Percentiles rank a stretch among this genome's conserved stretches.
These are phyloP conservation scores for Pseudopyricularia cyperi DNA, from an alignment of 2,329 filamentous ascomycete genomes.

Conservation along the genomic window DNA sequence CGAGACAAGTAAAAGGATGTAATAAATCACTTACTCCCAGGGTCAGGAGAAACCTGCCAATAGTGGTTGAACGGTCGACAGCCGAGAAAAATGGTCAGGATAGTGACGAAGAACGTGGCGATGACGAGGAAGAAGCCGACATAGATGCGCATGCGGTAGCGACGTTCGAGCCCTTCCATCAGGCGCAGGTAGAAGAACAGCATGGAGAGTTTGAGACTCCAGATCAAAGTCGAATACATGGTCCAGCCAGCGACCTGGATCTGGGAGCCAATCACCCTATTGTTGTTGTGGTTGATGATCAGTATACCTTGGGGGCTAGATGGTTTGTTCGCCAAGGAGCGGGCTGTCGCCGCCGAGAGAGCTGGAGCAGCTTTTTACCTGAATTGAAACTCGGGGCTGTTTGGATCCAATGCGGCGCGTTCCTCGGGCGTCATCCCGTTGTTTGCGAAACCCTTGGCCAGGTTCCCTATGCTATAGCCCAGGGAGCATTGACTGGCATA, in stretches of 20 bases:
- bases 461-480: slow-evolving; percentile 32
- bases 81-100: slow-evolving; percentile 19
- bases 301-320: neutral
- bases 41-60: slow-evolving; percentile 28
- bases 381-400: slow-evolving; percentile 8
- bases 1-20: neutral
- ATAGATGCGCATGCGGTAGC: slow-evolving; percentile 15
- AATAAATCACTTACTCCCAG: slow-evolving; percentile 18
- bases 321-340: neutral
- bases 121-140: slow-evolving; percentile 20
- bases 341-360: no score
- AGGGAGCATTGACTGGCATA: slow-evolving; percentile 35
- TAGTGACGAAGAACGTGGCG: slow-evolving; percentile 17
- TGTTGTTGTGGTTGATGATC: slow-evolving; percentile 24
- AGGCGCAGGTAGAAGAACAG: slow-evolving; percentile 39
- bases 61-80: slow-evolving; percentile 21
- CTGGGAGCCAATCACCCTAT: slow-evolving; percentile 34
- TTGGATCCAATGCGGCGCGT: slow-evolving; percentile 24
- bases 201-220: slow-evolving; percentile 39
- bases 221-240: slow-evolving; percentile 36
- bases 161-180: slow-evolving; percentile 12
- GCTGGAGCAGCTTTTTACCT: no score
- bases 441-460: slow-evolving; percentile 36
- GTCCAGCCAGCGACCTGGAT: slow-evolving; percentile 41
- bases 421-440: slow-evolving; percentile 39